Evolutionary conservation across 371 early-diverging fungal species (phyloP).

Genomic region (Nosema muscidifuracis): DNA sequence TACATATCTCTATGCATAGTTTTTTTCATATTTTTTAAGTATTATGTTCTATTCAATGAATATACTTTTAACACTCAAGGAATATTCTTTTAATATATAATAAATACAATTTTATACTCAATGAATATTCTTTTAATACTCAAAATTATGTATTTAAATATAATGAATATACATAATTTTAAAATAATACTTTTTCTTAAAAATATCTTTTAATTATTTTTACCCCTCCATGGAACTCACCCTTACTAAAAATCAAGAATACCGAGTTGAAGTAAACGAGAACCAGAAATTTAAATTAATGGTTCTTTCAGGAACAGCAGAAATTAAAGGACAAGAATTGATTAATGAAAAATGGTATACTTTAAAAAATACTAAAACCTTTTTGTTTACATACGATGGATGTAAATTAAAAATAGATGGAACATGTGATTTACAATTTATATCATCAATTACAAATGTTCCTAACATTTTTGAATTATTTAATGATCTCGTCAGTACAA

Average conservation of each 20-base stretch:
- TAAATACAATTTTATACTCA: too few species aligned
- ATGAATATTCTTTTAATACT: too few species aligned
- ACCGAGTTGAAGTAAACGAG: slow-evolving; percentile 38
- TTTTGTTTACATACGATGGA: slow-evolving; percentile 61
- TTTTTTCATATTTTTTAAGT: too few species aligned
- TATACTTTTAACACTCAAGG: too few species aligned
- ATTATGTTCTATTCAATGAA: too few species aligned
- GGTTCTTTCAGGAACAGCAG: slow-evolving; percentile 52
- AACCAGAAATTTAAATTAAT: slow-evolving; percentile 49
- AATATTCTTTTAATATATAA: too few species aligned
- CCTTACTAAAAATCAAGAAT: slow-evolving; percentile 39
- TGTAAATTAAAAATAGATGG: slow-evolving; percentile 58
- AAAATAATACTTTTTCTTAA: too few species aligned
- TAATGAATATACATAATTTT: too few species aligned
- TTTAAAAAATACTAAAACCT: slow-evolving; percentile 52
- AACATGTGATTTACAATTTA: slow-evolving; percentile 51
- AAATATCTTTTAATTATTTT: too few species aligned
- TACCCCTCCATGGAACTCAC: slow-evolving; percentile 15
- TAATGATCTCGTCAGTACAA: neutral
- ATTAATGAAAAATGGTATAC: slow-evolving; percentile 58
- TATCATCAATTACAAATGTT: slow-evolving; percentile 48
- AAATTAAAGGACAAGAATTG: slow-evolving; percentile 60
- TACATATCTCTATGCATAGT: too few species aligned
- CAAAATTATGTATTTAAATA: too few species aligned
- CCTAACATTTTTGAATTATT: slow-evolving; percentile 53